These are phyloP conservation scores for Phytophthora melonis DNA, from an alignment of 352 stramenopile species.

Conservation along the genomic window DNA sequence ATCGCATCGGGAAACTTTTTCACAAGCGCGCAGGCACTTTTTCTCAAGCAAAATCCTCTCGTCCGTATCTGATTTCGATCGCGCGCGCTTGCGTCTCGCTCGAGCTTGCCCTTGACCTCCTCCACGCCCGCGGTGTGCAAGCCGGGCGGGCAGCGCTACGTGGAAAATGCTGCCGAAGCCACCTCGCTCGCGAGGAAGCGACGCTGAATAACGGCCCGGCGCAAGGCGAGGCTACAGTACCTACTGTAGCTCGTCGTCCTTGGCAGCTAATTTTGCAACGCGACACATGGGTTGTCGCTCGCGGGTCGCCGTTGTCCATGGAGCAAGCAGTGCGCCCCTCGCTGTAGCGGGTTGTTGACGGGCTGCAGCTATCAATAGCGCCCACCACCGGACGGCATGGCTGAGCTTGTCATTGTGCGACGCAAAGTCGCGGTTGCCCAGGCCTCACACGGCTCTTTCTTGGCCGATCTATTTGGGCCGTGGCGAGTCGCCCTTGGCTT, in stretches of 20 bases:
- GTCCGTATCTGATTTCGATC: slow-evolving; percentile 21
- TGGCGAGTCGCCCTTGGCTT: background rate
- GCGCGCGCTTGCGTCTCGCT: background rate
- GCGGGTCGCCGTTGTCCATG: too few relatives aligned
- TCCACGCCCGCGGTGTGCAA: slow-evolving; percentile 21
- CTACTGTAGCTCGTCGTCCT: slow-evolving; percentile 2
- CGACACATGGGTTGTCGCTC: slow-evolving; percentile 11
- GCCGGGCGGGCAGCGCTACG: slow-evolving; percentile 12
- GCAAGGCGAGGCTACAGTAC: background rate
- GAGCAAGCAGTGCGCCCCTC: too few relatives aligned
- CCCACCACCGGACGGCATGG: background rate
- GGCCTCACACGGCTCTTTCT: slow-evolving; percentile 19
- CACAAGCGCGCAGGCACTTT: slow-evolving; percentile 20
- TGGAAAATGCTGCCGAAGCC: slow-evolving; percentile 12
- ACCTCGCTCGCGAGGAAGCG: slow-evolving; percentile 18
- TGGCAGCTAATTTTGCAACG: slow-evolving; percentile 18
- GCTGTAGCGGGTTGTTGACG: too few relatives aligned
- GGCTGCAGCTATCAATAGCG: slow-evolving; percentile 14
- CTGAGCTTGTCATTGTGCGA: slow-evolving; percentile 12
- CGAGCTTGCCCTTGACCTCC: slow-evolving; percentile 20
- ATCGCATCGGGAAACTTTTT: slow-evolving; percentile 28
- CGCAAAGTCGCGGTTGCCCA: background rate
- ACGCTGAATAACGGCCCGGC: slow-evolving; percentile 15
- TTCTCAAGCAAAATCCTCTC: slow-evolving; percentile 27
- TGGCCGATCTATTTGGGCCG: slow-evolving; percentile 21